Conservation (phyloP, 441 rosid genomes). For the Melastoma candidum region DNA sequence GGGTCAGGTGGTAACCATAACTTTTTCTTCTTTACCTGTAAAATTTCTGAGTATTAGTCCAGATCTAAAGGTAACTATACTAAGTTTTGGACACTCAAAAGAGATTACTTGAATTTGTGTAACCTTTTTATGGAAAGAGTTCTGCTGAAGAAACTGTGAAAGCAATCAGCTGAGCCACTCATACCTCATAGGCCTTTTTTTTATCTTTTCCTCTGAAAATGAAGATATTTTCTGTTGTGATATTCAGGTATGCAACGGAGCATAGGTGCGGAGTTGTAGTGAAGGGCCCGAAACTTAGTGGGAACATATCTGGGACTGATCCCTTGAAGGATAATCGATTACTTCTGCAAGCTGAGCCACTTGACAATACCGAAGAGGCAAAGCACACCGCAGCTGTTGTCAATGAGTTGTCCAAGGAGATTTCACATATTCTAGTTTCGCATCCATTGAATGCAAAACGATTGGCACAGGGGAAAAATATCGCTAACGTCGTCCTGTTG, state of each 20-base stretch:
- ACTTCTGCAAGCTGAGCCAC: conserved; percentile 64
- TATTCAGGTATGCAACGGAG: conserved; percentile 79
- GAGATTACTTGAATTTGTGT: no score
- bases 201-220: no score
- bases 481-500: conserved; percentile 81
- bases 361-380: conserved; percentile 82
- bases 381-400: conserved; percentile 73
- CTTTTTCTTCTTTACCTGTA: background rate
- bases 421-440: conserved; percentile 56
- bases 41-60: no score
- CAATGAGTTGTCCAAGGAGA: conserved; percentile 76
- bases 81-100: no score
- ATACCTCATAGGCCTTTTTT: no score
- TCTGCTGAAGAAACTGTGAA: no score
- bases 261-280: conserved; percentile 97
- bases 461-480: conserved; percentile 63
- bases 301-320: conserved; percentile 94
- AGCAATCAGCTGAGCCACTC: no score
- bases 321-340: conserved; percentile 85
- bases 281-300: conserved; percentile 78
- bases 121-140: no score
- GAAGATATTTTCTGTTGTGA: no score
- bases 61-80: no score
- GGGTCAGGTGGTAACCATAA: conserved; percentile 59
- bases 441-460: conserved; percentile 74